Percentiles rank a stretch among this genome's conserved stretches.
phyloP scores from a whole-genome alignment of 345 rosid species.

The Diplotaxis tenuifolia region DNA sequence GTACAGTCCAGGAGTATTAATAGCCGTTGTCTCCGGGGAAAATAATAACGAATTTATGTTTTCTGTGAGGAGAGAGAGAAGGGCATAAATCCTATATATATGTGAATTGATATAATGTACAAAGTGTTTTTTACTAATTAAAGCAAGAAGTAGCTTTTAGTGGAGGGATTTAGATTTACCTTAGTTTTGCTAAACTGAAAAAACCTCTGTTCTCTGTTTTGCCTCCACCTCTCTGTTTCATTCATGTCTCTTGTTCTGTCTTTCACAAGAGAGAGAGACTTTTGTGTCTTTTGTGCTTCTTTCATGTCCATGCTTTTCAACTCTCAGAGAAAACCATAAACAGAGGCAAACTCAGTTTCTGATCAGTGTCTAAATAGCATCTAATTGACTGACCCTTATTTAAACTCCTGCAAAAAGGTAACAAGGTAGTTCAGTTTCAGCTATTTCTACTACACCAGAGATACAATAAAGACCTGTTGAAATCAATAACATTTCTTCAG shows the following conservation, averaged over 20 bases:
- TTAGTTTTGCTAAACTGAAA: conserved; percentile 22
- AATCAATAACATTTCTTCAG: not conserved
- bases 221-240: conserved; percentile 21
- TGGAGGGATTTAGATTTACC: conserved; percentile 4
- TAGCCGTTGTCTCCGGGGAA: conserved; percentile 67
- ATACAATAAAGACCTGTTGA: conserved; percentile 6
- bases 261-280: conserved; percentile 14
- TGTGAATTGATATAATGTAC: conserved; percentile 11
- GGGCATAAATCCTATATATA: too few relatives aligned
- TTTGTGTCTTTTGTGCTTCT: conserved; percentile 18
- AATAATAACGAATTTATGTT: conserved; percentile 26
- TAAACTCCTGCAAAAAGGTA: conserved; percentile 16
- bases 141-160: conserved; percentile 28
- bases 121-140: conserved; percentile 26
- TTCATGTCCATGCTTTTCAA: conserved; percentile 27
- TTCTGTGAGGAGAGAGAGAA: conserved; percentile 8
- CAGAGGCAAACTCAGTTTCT: conserved; percentile 28
- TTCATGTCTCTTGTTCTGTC: conserved; percentile 31
- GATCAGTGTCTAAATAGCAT: conserved; percentile 18
- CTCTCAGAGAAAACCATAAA: conserved; percentile 25
- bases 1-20: conserved; percentile 63
- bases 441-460: conserved; percentile 4
- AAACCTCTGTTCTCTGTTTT: conserved; percentile 29
- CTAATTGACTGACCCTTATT: conserved; percentile 21
- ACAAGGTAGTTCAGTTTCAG: not conserved